These are phyloP conservation scores for Allium cepa DNA, from an alignment of 106 monocot genomes.

Conservation along the genomic window DNA sequence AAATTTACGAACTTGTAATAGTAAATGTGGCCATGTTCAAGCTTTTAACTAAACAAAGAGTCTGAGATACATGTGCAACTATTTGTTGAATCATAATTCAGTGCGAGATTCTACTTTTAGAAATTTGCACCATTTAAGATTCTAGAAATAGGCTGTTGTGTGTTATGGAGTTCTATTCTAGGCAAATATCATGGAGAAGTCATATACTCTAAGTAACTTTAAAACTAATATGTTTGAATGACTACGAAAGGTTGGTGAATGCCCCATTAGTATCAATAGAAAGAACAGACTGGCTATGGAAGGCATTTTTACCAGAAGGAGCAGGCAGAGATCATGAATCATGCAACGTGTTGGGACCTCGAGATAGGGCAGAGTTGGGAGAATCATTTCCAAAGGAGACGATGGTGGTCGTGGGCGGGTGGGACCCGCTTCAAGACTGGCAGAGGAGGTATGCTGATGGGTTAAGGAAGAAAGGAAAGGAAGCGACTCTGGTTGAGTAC, in stretches of 20 bases:
- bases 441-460: constrained; percentile 34
- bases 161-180: too few relatives aligned
- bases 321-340: constrained; percentile 34
- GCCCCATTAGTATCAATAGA: constrained; percentile 20
- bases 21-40: too few relatives aligned
- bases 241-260: background rate
- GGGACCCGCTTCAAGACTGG: constrained; percentile 45
- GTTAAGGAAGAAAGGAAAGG: constrained; percentile 23
- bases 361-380: background rate
- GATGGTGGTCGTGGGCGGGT: constrained; percentile 37
- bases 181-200: too few relatives aligned
- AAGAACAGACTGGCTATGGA: constrained; percentile 32
- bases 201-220: too few relatives aligned
- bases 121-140: too few relatives aligned
- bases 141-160: too few relatives aligned
- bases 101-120: too few relatives aligned
- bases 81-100: too few relatives aligned
- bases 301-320: constrained; percentile 33
- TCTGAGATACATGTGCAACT: too few relatives aligned
- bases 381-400: constrained; percentile 16
- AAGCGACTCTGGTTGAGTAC: constrained; percentile 26
- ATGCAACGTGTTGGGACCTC: constrained; percentile 13
- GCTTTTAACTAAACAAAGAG: too few relatives aligned
- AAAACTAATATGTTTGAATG: too few relatives aligned
- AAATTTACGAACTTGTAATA: too few relatives aligned